phyloP scores from a whole-genome alignment of 2,329 filamentous ascomycete genomes.

The Amauroascus niger region DNA sequence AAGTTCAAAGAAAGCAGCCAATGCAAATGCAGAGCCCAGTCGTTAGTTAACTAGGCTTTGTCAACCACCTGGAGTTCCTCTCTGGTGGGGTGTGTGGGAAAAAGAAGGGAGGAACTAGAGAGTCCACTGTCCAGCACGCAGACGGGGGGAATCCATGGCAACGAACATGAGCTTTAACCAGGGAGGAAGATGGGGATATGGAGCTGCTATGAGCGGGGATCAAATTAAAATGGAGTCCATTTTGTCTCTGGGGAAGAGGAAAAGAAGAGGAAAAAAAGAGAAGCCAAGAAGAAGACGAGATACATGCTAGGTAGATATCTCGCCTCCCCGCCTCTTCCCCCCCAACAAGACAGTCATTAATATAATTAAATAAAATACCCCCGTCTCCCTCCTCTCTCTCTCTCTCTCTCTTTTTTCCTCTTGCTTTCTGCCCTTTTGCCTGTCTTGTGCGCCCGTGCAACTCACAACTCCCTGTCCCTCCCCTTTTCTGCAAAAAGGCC shows the following conservation, averaged over 20 bases:
- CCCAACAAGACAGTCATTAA: not conserved
- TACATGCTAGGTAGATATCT: too few relatives aligned
- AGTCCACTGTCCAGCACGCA: too few relatives aligned
- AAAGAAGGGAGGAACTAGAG: too few relatives aligned
- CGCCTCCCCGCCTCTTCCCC: not conserved
- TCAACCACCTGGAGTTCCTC: not conserved
- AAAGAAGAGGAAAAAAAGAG: not conserved
- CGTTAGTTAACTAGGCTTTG: not conserved
- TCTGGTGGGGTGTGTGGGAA: too few relatives aligned
- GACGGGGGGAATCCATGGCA: too few relatives aligned
- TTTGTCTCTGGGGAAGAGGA: not conserved
- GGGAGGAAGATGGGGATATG: too few relatives aligned
- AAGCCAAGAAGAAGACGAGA: not conserved
- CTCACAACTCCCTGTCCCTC: not conserved
- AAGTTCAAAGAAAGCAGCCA: not conserved
- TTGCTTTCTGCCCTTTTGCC: slow-evolving; percentile 13
- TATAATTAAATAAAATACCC: not conserved
- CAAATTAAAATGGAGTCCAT: not conserved
- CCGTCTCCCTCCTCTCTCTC: not conserved
- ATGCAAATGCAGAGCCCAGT: not conserved
- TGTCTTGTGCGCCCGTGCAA: slow-evolving; percentile 3
- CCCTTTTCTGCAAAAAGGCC: not conserved
- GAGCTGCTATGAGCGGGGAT: too few relatives aligned
- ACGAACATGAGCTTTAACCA: too few relatives aligned
- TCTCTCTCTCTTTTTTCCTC: slow-evolving; percentile 6